A percentile compares a stretch with the other conserved stretches of the same genome.
phyloP scores from a whole-genome alignment of 2,329 filamentous ascomycete species.

The Neonectria ditissima region DNA sequence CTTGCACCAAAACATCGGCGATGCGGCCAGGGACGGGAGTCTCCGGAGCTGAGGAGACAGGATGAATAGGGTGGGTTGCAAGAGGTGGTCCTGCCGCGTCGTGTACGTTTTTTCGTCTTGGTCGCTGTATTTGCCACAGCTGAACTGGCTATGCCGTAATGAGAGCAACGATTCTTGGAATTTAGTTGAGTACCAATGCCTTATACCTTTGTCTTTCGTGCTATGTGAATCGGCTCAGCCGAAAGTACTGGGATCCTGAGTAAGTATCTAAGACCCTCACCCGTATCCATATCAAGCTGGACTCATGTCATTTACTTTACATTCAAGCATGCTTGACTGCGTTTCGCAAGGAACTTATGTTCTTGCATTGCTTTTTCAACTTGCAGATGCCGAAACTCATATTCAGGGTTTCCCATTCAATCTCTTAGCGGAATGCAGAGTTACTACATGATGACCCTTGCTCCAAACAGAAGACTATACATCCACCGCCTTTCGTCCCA shows the following conservation, averaged over 20 bases:
- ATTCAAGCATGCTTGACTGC: too few relatives aligned
- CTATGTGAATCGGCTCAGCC: too few relatives aligned
- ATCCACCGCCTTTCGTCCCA: neutral
- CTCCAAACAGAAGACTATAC: neutral
- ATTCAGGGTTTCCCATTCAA: constrained; percentile 27
- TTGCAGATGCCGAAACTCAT: too few relatives aligned
- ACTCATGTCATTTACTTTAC: too few relatives aligned
- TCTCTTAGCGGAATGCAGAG: constrained; percentile 10
- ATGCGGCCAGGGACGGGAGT: constrained; percentile 21
- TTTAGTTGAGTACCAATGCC: too few relatives aligned
- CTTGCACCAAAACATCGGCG: constrained; percentile 25
- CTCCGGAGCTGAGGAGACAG: constrained; percentile 18
- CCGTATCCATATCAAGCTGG: too few relatives aligned
- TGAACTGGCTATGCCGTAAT: constrained; percentile 45
- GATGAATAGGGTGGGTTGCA: constrained; percentile 23
- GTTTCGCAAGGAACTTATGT: too few relatives aligned
- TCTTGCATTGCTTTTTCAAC: too few relatives aligned
- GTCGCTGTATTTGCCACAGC: constrained; percentile 41
- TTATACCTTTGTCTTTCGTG: too few relatives aligned
- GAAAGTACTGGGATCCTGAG: too few relatives aligned
- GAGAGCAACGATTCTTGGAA: constrained; percentile 46
- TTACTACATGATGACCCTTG: neutral
- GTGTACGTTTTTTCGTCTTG: constrained; percentile 38
- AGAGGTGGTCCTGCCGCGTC: constrained; percentile 24
- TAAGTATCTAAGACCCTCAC: too few relatives aligned